Conservation (phyloP, 2,329 filamentous ascomycete species). For the Coccinonectria pachysandricola region DNA sequence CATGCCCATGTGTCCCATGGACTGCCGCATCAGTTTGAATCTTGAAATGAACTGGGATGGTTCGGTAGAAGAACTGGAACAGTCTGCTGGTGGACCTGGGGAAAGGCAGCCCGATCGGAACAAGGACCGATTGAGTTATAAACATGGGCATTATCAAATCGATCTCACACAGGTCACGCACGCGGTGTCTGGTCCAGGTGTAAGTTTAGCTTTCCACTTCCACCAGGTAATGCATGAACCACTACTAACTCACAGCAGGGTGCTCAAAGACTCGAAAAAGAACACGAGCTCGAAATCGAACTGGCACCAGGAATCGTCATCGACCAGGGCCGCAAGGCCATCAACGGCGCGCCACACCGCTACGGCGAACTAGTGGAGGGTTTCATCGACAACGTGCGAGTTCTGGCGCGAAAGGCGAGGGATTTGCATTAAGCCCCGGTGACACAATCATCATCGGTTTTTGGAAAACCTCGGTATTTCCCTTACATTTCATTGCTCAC, state of each 20-base stretch:
- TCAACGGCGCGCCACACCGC: slow-evolving; percentile 41
- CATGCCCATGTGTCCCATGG: slow-evolving; percentile 66
- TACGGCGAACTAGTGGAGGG: slow-evolving; percentile 62
- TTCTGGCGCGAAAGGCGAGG: slow-evolving; percentile 39
- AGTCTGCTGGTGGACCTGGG: slow-evolving; percentile 23
- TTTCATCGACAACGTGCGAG: slow-evolving; percentile 62
- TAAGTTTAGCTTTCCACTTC: slow-evolving; percentile 18
- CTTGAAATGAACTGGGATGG: slow-evolving; percentile 85
- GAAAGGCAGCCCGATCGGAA: slow-evolving; percentile 50
- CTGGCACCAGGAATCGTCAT: slow-evolving; percentile 53
- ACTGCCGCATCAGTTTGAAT: slow-evolving; percentile 90
- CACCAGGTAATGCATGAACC: too few species aligned
- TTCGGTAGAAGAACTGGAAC: slow-evolving; percentile 45
- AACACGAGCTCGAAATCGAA: slow-evolving; percentile 76
- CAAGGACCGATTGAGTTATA: slow-evolving; percentile 89
- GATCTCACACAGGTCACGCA: slow-evolving; percentile 85
- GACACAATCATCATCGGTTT: slow-evolving; percentile 1
- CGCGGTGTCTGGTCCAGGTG: slow-evolving; percentile 24
- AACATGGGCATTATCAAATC: slow-evolving; percentile 76
- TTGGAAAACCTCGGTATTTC: slow-evolving; percentile 1
- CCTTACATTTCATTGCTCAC: too few species aligned
- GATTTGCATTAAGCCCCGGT: slow-evolving; percentile 17
- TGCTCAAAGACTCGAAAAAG: slow-evolving; percentile 41
- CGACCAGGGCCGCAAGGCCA: slow-evolving; percentile 52
- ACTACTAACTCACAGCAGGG: slow-evolving; percentile 22